These are phyloP conservation scores for Eragrostis curvula DNA, from an alignment of 176 grass and related monocot species.

Conservation along the genomic window DNA sequence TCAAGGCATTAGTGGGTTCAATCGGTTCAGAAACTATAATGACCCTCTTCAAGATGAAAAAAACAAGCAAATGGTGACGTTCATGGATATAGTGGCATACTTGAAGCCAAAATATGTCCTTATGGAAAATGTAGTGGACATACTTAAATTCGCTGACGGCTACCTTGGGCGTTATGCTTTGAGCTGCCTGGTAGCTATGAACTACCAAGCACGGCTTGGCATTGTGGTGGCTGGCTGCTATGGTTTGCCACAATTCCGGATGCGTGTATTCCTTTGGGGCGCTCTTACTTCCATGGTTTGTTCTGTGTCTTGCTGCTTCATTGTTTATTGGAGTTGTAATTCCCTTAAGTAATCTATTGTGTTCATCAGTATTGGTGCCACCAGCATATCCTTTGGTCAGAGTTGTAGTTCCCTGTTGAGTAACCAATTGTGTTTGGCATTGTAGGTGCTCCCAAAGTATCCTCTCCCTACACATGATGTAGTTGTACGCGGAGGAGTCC, in stretches of 20 bases:
- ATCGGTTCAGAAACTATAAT: conserved; percentile 74
- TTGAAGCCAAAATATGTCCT: conserved; percentile 84
- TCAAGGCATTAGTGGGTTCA: conserved; percentile 93
- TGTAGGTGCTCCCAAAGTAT: conserved; percentile 75
- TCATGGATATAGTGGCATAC: conserved; percentile 79
- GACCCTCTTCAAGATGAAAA: conserved; percentile 83
- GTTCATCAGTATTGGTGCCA: conserved; percentile 48
- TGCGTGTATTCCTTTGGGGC: conserved; percentile 82
- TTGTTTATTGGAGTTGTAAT: not conserved
- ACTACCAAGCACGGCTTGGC: conserved; percentile 81
- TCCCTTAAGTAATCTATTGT: not conserved
- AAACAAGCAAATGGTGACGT: conserved; percentile 82
- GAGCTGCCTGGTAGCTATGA: conserved; percentile 71
- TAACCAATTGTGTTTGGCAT: conserved; percentile 4
- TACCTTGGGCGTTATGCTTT: conserved; percentile 78
- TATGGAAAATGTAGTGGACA: conserved; percentile 95
- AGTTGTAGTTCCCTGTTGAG: not conserved
- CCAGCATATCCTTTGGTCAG: conserved; percentile 54
- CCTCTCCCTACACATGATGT: conserved; percentile 87
- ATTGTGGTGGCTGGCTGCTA: conserved; percentile 87
- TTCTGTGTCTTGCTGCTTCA: not conserved
- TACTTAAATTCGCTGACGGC: conserved; percentile 81
- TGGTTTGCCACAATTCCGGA: conserved; percentile 82
- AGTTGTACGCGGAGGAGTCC: conserved; percentile 56
- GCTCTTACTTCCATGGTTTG: conserved; percentile 75